These are phyloP conservation scores for Aspergillus amoenus DNA, from an alignment of 2,329 filamentous ascomycete species.

Conservation along the genomic window DNA sequence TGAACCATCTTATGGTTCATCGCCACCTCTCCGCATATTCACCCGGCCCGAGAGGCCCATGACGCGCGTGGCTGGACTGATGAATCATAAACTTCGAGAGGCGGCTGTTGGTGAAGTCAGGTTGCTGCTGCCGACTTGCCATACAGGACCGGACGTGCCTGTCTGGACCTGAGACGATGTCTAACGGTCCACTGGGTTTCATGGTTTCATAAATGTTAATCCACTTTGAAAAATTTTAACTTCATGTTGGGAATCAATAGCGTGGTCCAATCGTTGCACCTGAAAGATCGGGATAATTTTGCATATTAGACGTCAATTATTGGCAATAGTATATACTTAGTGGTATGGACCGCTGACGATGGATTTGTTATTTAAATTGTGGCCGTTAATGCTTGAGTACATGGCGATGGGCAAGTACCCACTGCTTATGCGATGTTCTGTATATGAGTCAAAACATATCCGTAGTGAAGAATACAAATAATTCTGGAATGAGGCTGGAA, in stretches of 20 bases:
- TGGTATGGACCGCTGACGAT: not conserved
- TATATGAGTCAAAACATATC: not conserved
- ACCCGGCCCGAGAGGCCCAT: slow-evolving; percentile 5
- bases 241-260: slow-evolving; percentile 2
- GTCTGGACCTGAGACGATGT: not conserved
- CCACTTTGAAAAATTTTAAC: not conserved
- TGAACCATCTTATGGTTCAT: slow-evolving; percentile 12
- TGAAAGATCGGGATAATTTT: not conserved
- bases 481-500: not conserved
- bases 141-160: not conserved
- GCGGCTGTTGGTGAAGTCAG: not conserved
- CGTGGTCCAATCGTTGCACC: not conserved
- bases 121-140: not conserved
- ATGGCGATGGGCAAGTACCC: not conserved
- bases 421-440: not conserved
- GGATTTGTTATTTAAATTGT: not conserved
- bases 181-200: not conserved
- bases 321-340: slow-evolving; percentile 11
- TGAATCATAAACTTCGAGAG: slow-evolving; percentile 14
- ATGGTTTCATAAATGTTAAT: slow-evolving; percentile 2
- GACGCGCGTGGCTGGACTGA: slow-evolving; percentile 19
- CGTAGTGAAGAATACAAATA: not conserved
- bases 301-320: slow-evolving; percentile 11
- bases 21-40: not conserved
- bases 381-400: not conserved